Evolutionary conservation across 1,284 basidiomycete species (phyloP).

Genomic region (Puccinia horiana): DNA sequence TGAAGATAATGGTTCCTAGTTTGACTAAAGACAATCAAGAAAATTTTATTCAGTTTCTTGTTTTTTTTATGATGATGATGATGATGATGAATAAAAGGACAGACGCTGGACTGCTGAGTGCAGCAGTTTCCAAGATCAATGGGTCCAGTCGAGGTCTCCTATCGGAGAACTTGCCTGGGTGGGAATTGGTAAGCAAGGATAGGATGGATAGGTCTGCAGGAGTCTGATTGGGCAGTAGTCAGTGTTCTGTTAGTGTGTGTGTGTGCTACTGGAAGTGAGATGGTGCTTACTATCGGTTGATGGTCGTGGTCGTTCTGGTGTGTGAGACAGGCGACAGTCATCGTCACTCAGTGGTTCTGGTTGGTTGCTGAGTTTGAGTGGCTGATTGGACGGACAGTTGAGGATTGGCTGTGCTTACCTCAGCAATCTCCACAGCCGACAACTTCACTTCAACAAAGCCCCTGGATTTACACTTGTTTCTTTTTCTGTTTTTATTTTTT

Average conservation of each 20-base stretch:
- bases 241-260: neutral
- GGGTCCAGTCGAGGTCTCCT: conserved; percentile 54
- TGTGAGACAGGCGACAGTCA: neutral
- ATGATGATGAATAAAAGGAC: conserved; percentile 15
- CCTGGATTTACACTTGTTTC: too few relatives aligned
- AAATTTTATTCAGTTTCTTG: neutral
- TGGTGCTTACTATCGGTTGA: neutral
- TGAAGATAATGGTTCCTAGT: conserved; percentile 57
- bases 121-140: conserved; percentile 55
- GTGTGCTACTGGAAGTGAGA: neutral
- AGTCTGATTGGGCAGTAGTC: neutral
- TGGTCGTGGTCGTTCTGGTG: neutral
- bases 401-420: too few relatives aligned
- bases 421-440: too few relatives aligned
- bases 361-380: neutral
- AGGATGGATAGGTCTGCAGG: neutral
- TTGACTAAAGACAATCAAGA: conserved; percentile 49
- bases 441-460: too few relatives aligned
- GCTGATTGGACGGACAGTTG: neutral
- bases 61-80: neutral
- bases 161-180: neutral
- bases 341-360: neutral
- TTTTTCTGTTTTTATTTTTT: too few relatives aligned
- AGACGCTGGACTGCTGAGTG: conserved; percentile 54
- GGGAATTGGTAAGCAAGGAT: neutral